phyloP scores from a whole-genome alignment of 2,329 filamentous ascomycete genomes.

The Zymoseptoria passerinii region DNA sequence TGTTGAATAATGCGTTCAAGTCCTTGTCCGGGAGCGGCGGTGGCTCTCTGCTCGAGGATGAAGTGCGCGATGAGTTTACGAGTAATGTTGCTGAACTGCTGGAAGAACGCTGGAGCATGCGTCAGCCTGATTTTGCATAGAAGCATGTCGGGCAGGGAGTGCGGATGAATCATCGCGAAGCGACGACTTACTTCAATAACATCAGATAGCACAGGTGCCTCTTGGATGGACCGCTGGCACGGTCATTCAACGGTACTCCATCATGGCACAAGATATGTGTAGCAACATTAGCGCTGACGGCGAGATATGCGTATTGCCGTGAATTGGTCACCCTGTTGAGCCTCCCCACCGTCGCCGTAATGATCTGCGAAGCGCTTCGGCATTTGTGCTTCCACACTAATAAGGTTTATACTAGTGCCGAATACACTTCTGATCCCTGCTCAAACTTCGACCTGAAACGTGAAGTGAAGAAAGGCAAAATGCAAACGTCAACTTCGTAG shows the following conservation, averaged over 20 bases:
- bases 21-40: slow-evolving; percentile 8
- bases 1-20: slow-evolving; percentile 24
- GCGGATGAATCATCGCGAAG: not conserved
- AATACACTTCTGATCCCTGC: no score
- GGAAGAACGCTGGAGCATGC: not conserved
- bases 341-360: no score
- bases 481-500: no score
- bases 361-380: no score
- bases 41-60: slow-evolving; percentile 12
- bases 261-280: no score
- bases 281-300: no score
- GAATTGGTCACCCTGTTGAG: no score
- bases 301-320: no score
- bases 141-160: not conserved
- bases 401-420: no score
- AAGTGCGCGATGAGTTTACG: slow-evolving; percentile 16
- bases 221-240: not conserved
- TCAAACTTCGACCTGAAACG: no score
- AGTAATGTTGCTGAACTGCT: slow-evolving; percentile 15
- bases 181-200: not conserved
- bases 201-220: not conserved
- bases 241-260: not conserved
- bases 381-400: no score
- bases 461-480: no score
- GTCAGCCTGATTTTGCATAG: not conserved